Conservation (phyloP, 2,329 filamentous ascomycete species). For the Curvularia verruculosa region DNA sequence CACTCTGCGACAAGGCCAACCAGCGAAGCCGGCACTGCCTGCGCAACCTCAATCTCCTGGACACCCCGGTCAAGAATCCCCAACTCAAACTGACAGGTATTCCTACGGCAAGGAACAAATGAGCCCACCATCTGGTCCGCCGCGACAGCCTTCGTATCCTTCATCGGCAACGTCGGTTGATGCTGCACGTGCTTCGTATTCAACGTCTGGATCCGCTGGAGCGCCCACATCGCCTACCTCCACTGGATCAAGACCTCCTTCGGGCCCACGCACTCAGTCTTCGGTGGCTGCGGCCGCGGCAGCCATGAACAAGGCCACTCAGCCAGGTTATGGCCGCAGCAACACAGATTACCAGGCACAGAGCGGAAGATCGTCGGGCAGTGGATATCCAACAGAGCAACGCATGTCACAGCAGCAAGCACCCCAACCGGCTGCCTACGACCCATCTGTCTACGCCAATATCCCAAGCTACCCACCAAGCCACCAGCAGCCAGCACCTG, state of each 20-base stretch:
- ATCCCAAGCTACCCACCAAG: slow-evolving; percentile 47
- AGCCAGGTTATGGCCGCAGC: slow-evolving; percentile 53
- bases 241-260: slow-evolving; percentile 50
- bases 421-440: slow-evolving; percentile 68
- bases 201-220: slow-evolving; percentile 41
- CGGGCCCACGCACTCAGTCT: slow-evolving; percentile 57
- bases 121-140: slow-evolving; percentile 45
- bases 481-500: slow-evolving; percentile 43
- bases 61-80: slow-evolving; percentile 50
- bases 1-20: slow-evolving; percentile 28
- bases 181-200: slow-evolving; percentile 57
- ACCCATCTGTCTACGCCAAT: slow-evolving; percentile 75
- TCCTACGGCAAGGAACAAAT: slow-evolving; percentile 57
- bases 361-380: slow-evolving; percentile 40
- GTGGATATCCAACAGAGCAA: slow-evolving; percentile 49
- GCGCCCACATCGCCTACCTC: slow-evolving; percentile 56
- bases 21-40: slow-evolving; percentile 55
- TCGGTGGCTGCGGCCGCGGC: slow-evolving; percentile 56
- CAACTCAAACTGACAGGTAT: slow-evolving; percentile 50
- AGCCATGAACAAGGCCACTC: slow-evolving; percentile 50
- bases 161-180: slow-evolving; percentile 52
- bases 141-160: slow-evolving; percentile 51
- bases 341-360: slow-evolving; percentile 52
- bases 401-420: slow-evolving; percentile 51
- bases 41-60: slow-evolving; percentile 41